Evolutionary conservation across 257 asterid species (phyloP).

Genomic region (Ligustrum vulgare): DNA sequence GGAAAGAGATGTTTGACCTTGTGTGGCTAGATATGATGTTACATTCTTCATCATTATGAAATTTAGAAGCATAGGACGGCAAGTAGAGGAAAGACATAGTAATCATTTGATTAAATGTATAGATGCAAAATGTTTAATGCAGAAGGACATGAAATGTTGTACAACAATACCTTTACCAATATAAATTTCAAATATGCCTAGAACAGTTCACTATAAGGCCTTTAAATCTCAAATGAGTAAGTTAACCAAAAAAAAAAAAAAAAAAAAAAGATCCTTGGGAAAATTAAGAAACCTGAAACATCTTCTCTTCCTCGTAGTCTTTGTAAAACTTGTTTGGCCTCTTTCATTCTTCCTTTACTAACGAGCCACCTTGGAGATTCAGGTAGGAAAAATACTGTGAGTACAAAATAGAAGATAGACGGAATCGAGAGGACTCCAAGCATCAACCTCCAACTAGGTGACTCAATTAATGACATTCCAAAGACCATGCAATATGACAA

Average conservation of each 20-base stretch:
- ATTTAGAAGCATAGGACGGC: neutral
- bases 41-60: neutral
- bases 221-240: neutral
- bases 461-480: constrained; percentile 65
- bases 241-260: too few relatives aligned
- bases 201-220: neutral
- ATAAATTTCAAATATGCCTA: neutral
- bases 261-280: too few relatives aligned
- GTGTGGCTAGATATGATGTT: neutral
- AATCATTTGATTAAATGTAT: neutral
- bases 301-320: constrained; percentile 80
- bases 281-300: constrained; percentile 59
- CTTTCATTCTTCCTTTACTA: constrained; percentile 80
- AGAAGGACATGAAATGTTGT: neutral
- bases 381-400: constrained; percentile 69
- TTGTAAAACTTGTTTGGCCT: constrained; percentile 75
- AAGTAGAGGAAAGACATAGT: neutral
- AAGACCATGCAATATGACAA: constrained; percentile 92
- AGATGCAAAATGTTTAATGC: too few relatives aligned
- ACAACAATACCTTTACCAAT: neutral
- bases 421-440: constrained; percentile 89
- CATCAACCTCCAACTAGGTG: constrained; percentile 96
- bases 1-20: neutral
- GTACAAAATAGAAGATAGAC: constrained; percentile 58
- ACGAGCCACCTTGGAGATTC: constrained; percentile 99